Conservation (phyloP, 148 eudicot genomes). For the Oxyria digyna region DNA sequence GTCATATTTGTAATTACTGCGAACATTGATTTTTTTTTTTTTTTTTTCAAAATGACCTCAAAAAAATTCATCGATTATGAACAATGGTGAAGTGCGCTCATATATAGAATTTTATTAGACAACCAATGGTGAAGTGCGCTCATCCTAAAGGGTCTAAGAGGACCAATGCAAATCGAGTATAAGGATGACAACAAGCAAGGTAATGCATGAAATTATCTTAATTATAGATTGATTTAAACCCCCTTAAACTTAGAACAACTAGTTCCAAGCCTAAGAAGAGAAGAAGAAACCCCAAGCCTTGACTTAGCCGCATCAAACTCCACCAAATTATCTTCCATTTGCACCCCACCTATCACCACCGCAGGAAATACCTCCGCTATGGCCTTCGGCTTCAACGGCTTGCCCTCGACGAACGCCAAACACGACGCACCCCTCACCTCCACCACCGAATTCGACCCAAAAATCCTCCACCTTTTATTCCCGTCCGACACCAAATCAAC, state of each 20-base stretch:
- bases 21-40: too few relatives aligned
- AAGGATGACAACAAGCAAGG: too few relatives aligned
- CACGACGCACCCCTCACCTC: slow-evolving; percentile 20
- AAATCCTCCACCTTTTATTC: slow-evolving; percentile 33
- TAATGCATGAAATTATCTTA: too few relatives aligned
- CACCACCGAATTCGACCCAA: slow-evolving; percentile 35
- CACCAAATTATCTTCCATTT: slow-evolving; percentile 8
- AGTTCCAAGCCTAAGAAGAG: neutral
- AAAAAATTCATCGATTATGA: too few relatives aligned
- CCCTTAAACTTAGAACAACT: slow-evolving; percentile 4
- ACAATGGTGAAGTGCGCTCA: too few relatives aligned
- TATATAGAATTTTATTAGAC: too few relatives aligned
- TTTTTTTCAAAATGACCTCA: too few relatives aligned
- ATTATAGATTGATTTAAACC: too few relatives aligned
- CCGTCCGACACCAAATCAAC: slow-evolving; percentile 17
- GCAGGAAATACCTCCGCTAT: slow-evolving; percentile 13
- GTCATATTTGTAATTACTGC: too few relatives aligned
- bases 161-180: too few relatives aligned
- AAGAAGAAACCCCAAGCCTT: neutral
- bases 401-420: slow-evolving; percentile 38
- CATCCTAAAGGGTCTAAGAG: too few relatives aligned
- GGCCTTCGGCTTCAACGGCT: neutral
- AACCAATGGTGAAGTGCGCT: too few relatives aligned
- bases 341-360: slow-evolving; percentile 12
- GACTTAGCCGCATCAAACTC: neutral